Evolutionary conservation across 2,329 filamentous ascomycete genomes (phyloP).

Genomic region (Fusarium piperis): DNA sequence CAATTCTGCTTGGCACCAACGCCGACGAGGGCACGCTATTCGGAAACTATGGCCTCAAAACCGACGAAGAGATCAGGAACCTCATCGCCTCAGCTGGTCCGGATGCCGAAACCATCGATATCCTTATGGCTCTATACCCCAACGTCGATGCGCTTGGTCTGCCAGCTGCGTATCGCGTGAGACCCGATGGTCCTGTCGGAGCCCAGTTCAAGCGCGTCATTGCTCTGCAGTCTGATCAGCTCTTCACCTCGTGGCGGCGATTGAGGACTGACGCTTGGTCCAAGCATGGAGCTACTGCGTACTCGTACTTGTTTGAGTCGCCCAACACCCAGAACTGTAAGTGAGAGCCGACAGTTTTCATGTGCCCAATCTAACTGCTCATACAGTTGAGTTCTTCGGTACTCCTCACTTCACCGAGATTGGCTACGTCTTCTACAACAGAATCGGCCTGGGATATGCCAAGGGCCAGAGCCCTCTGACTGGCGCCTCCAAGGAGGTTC

Average conservation of each 20-base stretch:
- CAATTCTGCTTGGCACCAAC: constrained; percentile 70
- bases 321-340: constrained; percentile 26
- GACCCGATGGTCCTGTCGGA: constrained; percentile 16
- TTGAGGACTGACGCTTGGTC: constrained; percentile 63
- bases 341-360: neutral
- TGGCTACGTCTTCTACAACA: constrained; percentile 61
- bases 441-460: constrained; percentile 50
- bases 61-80: constrained; percentile 8
- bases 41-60: constrained; percentile 54
- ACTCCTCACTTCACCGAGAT: constrained; percentile 45
- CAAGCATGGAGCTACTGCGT: constrained; percentile 58
- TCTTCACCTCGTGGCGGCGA: constrained; percentile 65
- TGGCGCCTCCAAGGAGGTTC: constrained; percentile 50
- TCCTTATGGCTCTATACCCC: constrained; percentile 31
- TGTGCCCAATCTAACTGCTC: neutral
- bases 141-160: constrained; percentile 35
- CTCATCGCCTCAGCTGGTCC: constrained; percentile 4
- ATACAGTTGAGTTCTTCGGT: constrained; percentile 29
- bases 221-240: constrained; percentile 62
- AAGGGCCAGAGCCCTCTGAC: constrained; percentile 47
- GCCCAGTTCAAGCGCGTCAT: constrained; percentile 62
- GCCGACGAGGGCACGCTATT: constrained; percentile 71
- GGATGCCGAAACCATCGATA: constrained; percentile 20
- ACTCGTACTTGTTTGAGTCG: constrained; percentile 62
- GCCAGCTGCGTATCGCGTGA: constrained; percentile 23